Conservation (phyloP, 768 basidiomycete species). For the Suillus clintonianus region DNA sequence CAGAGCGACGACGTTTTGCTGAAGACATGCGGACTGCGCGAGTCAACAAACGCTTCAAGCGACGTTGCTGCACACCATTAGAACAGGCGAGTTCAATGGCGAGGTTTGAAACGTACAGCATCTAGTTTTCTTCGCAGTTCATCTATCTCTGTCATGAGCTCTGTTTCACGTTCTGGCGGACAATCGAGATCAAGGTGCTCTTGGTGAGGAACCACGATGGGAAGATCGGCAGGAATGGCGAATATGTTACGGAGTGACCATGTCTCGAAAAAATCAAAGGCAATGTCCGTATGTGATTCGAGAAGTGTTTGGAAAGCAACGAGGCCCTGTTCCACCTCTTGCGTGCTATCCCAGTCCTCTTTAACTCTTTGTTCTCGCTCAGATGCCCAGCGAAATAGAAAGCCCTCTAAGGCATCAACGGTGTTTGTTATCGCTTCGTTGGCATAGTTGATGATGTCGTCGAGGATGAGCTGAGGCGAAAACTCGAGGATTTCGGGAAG, state of each 20-base stretch:
- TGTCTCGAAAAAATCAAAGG: conserved; percentile 89
- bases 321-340: conserved; percentile 78
- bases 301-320: conserved; percentile 87
- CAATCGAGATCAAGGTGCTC: conserved; percentile 65
- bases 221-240: conserved; percentile 66
- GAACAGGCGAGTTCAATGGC: not conserved
- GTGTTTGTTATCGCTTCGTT: conserved; percentile 79
- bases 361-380: conserved; percentile 51
- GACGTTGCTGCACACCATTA: conserved; percentile 55
- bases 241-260: conserved; percentile 92
- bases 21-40: conserved; percentile 52
- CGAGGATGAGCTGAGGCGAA: conserved; percentile 80
- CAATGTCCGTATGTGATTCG: conserved; percentile 85
- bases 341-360: conserved; percentile 58
- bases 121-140: conserved; percentile 66
- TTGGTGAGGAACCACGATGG: conserved; percentile 78
- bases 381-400: conserved; percentile 74
- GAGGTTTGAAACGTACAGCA: conserved; percentile 49
- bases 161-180: conserved; percentile 58
- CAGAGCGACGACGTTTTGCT: conserved; percentile 47
- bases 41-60: conserved; percentile 56
- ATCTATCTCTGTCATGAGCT: conserved; percentile 68
- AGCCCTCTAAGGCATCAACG: conserved; percentile 78
- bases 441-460: conserved; percentile 83
- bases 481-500: conserved; percentile 80